Evolutionary conservation across 2,329 filamentous ascomycete genomes (phyloP), one percentile per base, ranked within the genome.

Genomic region (Sarocladiaceae sp.): DNA sequence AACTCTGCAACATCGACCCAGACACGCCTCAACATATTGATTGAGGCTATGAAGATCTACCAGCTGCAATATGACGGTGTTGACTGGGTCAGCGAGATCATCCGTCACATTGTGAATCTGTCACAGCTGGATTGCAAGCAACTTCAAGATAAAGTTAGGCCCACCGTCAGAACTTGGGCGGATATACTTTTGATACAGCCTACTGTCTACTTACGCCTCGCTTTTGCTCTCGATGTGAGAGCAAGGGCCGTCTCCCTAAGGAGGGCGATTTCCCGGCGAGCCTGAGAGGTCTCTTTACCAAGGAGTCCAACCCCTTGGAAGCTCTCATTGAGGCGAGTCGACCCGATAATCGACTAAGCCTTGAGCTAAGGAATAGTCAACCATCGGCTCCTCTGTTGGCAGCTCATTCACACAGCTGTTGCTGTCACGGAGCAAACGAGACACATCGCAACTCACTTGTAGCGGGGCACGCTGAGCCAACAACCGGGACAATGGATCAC

Each of bases 171-270:
- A 2, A 63, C 65, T 45, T 69, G 66, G 66, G 65, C 63, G 1
- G 65, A 68, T 21, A 66, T 68, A 6, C 54, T 69, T 11, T 60
- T 64, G 4, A 58, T 57, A 1, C 60, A 68, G 26, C 66, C 66
- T 0, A 59, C 59, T 9, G 61, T 58, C 7, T 69, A 69, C 45
- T 55, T 69, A 6, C 63, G 65, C 2, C 56, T 72, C 3, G 66
- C 67, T 5, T 58, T 71, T 53, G 65, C 65, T 3, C 63, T 70
- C 56, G 65, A 69, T 39, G 54, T 69, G 15, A 66, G 63, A 67
- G 65, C 48, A 66, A 67, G 45, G 64, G 65, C 2, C 58, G 64
- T 1, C 49, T 69, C 0, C 63, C 62, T 0, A 61, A 62, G 26
- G 65, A 68, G 35, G 57, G 61, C 1, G 65, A 68, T 46, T 67